Evolutionary conservation across 495 filamentous ascomycete genomes (phyloP).

Genomic region (Astrothelium macrocarpum): DNA sequence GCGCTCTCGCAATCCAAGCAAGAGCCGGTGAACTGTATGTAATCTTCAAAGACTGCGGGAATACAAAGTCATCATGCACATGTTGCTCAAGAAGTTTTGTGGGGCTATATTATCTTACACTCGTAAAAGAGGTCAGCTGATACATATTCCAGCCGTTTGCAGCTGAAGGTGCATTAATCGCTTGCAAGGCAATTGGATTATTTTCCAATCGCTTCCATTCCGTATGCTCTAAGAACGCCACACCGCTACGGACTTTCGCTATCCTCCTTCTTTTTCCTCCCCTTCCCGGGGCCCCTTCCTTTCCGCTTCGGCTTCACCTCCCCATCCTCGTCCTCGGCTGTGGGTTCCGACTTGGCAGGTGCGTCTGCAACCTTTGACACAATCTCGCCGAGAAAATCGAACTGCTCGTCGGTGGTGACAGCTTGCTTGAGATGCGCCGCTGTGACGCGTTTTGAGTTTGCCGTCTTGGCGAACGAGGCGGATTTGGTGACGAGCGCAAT

Average conservation of each 20-base stretch:
- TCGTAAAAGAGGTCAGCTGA: no score
- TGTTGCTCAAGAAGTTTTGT: no score
- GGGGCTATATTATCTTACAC: no score
- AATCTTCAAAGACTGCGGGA: no score
- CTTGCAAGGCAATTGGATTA: no score
- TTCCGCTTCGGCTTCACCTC: constrained; percentile 40
- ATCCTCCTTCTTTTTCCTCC: constrained; percentile 26
- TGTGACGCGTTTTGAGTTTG: constrained; percentile 79
- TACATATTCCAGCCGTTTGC: no score
- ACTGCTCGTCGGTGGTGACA: constrained; percentile 71
- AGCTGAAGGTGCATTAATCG: no score
- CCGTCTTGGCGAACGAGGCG: constrained; percentile 68
- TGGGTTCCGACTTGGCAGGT: constrained; percentile 41
- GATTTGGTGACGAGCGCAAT: constrained; percentile 75
- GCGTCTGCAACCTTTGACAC: constrained; percentile 76
- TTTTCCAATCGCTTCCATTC: not conserved
- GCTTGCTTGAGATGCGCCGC: constrained; percentile 85
- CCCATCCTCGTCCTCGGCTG: constrained; percentile 39
- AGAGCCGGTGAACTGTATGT: no score
- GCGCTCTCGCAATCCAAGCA: no score
- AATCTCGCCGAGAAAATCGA: constrained; percentile 90
- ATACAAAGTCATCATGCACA: no score
- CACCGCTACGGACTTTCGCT: constrained; percentile 27
- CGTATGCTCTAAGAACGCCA: not conserved
- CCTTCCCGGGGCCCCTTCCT: constrained; percentile 31